Conservation (phyloP, 2,329 filamentous ascomycete genomes). For the Pochonia chlamydosporia region DNA sequence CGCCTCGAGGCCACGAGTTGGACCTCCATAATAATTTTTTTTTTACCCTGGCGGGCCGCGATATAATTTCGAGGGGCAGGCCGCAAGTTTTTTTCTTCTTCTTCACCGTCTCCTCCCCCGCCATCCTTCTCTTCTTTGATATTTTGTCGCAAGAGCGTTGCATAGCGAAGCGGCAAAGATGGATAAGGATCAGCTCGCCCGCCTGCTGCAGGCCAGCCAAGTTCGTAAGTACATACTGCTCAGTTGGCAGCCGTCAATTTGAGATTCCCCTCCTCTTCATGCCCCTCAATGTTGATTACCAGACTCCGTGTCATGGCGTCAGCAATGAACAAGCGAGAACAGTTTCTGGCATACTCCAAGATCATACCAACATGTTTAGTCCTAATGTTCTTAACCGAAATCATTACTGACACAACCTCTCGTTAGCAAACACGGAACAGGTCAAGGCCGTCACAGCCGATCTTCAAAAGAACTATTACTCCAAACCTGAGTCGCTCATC, state of each 20-base stretch:
- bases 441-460: constrained; percentile 86
- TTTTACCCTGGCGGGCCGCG: constrained; percentile 11
- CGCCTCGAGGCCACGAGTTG: constrained; percentile 1
- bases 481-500: constrained; percentile 74
- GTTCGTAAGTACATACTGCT: constrained; percentile 58
- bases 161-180: constrained; percentile 19
- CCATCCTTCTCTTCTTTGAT: constrained; percentile 4
- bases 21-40: constrained; percentile 11
- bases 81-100: constrained; percentile 9
- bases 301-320: not conserved
- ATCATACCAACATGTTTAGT: no score
- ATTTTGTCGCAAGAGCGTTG: constrained; percentile 10
- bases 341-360: no score
- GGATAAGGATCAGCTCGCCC: constrained; percentile 67
- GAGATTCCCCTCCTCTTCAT: not conserved
- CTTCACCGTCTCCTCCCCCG: constrained; percentile 6
- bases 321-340: not conserved
- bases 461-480: constrained; percentile 91
- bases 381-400: no score
- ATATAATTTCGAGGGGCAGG: constrained; percentile 6
- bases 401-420: constrained; percentile 26
- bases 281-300: no score
- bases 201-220: constrained; percentile 81
- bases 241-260: not conserved
- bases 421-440: constrained; percentile 75